Evolutionary conservation across 116 monocot genomes (phyloP).

Genomic region (Posidonia oceanica): DNA sequence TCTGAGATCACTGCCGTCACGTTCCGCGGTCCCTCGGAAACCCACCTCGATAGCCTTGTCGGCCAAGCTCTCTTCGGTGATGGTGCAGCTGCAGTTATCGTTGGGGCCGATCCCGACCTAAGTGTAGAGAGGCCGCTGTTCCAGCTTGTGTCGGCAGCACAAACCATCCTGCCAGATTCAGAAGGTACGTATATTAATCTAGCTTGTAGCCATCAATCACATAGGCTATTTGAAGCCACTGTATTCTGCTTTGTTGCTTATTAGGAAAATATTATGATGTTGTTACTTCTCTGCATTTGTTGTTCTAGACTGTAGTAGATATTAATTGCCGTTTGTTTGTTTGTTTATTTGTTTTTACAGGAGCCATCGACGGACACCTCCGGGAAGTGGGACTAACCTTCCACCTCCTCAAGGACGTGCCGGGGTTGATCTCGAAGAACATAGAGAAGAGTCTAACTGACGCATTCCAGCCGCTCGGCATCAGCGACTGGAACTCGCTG

Average conservation of each 20-base stretch:
- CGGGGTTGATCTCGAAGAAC: slow-evolving; percentile 10
- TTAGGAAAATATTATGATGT: too few relatives aligned
- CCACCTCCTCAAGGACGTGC: slow-evolving; percentile 11
- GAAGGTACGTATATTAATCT: not conserved
- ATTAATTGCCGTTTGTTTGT: too few relatives aligned
- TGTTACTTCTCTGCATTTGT: too few relatives aligned
- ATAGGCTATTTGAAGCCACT: too few relatives aligned
- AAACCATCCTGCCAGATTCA: slow-evolving; percentile 10
- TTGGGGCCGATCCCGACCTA: slow-evolving; percentile 6
- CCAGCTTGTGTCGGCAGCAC: slow-evolving; percentile 8
- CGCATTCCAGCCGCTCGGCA: slow-evolving; percentile 6
- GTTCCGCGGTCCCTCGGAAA: slow-evolving; percentile 12
- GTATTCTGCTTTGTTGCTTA: too few relatives aligned
- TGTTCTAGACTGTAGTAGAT: too few relatives aligned
- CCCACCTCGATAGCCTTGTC: slow-evolving; percentile 7
- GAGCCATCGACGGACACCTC: not conserved
- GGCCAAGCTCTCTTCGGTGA: slow-evolving; percentile 16
- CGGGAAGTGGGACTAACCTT: slow-evolving; percentile 1
- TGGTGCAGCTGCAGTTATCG: slow-evolving; percentile 13
- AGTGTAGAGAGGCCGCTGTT: slow-evolving; percentile 4
- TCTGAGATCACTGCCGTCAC: slow-evolving; percentile 10
- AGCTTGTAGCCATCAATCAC: too few relatives aligned
- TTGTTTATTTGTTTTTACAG: too few relatives aligned
- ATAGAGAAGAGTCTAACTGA: slow-evolving; percentile 9
- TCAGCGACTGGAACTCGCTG: slow-evolving; percentile 19